Base-by-base conservation (phyloP, 2,329 filamentous ascomycete species). In the Fonsecaea monophora region DNA sequence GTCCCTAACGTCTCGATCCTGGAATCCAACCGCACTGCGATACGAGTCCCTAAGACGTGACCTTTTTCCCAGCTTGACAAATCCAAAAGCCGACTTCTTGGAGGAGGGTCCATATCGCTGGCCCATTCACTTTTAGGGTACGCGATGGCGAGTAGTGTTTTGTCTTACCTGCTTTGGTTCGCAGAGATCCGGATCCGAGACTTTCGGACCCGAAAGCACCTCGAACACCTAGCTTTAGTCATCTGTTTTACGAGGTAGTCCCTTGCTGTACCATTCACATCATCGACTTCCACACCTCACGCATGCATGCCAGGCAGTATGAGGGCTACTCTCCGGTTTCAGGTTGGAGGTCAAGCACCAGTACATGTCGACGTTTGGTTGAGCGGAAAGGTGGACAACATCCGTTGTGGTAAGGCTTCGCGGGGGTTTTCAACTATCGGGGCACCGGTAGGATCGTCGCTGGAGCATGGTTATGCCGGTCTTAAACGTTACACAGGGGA, bases 51-150 rank as follows among this genome's bases (percentile, higher is more conserved):
- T 42, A 69, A 6, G 40, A 60, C 56, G 12, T 59, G 10, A 15
- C 61, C 64, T 25, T 3, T 25, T 25, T 25, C 3, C 25, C 25
- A 25, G 25, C 25, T 2, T 25, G 25, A 25, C 25, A 25, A 25
- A 25, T 25, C 25, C 89, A 0, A 75, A 86, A 68, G 84, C 87
- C 18, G 86, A 85, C n/a, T 90, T 90, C 32, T 95, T 95, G 71
- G 85, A 90, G 64, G 77, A 84, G 76, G 86, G 83, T 92, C 60
- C 89, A 92, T 76, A 91, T 89, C 4, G 90, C 90, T 2, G 89
- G 86, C 0, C 91, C 91, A 0, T 93, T 91, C 80, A 88, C 90
- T 73, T 85, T 88, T 75, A 89, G 89, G 38, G 87, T 95, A 62
- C 87, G 91, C 35, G 84, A 88, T 71, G 86, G 89, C 21, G 82